A percentile compares a stretch with the other conserved stretches of the same genome.
phyloP scores from a whole-genome alignment of 1,139 yeast species.

The Tardiomyces digboiensis region DNA sequence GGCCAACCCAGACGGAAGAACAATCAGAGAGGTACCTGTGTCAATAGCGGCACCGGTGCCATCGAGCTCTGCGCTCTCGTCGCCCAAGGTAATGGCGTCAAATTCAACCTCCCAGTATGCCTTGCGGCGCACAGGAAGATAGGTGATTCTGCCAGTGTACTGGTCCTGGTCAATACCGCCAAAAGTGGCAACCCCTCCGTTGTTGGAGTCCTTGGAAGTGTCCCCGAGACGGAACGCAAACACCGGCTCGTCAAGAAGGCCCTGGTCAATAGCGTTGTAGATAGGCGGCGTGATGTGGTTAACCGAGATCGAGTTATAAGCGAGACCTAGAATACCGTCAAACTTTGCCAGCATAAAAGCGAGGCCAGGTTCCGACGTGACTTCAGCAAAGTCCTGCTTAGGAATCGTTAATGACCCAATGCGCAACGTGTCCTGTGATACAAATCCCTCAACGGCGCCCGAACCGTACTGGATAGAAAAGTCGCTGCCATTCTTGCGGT shows the following conservation, averaged over 20 bases:
- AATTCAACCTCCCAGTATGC: constrained; percentile 99
- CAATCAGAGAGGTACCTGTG: constrained; percentile 95
- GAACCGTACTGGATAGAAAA: constrained; percentile 87
- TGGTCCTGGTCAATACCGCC: constrained; percentile 82
- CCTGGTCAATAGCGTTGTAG: constrained; percentile 77
- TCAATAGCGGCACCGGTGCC: constrained; percentile 95
- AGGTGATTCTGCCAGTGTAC: constrained; percentile 74
- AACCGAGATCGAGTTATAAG: constrained; percentile 84
- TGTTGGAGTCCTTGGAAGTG: constrained; percentile 44
- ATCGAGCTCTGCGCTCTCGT: constrained; percentile 75
- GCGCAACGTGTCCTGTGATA: constrained; percentile 71
- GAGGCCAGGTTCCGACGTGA: constrained; percentile 94
- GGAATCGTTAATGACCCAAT: constrained; percentile 82
- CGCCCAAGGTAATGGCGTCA: constrained; percentile 84
- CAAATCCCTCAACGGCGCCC: constrained; percentile 85
- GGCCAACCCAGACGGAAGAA: constrained; percentile 90
- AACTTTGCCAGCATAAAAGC: constrained; percentile 98
- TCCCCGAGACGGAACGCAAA: constrained; percentile 91
- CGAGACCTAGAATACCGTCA: constrained; percentile 95
- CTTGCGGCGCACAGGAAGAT: constrained; percentile 97
- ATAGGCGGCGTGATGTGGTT: constrained; percentile 87
- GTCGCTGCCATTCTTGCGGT: constrained; percentile 75
- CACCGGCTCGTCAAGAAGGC: constrained; percentile 70
- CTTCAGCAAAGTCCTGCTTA: constrained; percentile 91
- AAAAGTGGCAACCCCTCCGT: constrained; percentile 85